Evolutionary conservation across 164 flowering plant genomes (phyloP).

Genomic region (Vitis amurensis): DNA sequence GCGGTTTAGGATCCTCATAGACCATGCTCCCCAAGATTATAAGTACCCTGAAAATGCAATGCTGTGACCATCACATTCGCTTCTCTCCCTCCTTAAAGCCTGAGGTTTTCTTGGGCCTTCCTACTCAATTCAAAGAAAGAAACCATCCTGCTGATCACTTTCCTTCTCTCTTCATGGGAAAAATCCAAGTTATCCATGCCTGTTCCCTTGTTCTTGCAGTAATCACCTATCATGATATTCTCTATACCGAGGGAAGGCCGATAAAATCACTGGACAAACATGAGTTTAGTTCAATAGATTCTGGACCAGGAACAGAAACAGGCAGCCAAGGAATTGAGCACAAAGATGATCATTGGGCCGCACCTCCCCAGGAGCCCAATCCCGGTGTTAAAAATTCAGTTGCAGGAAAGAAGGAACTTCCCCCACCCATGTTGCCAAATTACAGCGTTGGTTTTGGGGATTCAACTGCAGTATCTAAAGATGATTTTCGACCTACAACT

Average conservation of each 20-base stretch:
- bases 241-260: conserved; percentile 22
- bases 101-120: background rate
- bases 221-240: conserved; percentile 12
- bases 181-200: background rate
- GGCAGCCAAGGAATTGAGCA: background rate
- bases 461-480: background rate
- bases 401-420: no score
- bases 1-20: no score
- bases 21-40: background rate
- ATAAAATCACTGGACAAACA: conserved; percentile 9
- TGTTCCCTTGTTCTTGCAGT: conserved; percentile 21
- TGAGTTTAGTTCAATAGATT: no score
- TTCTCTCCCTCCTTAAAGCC: background rate
- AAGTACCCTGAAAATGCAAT: background rate
- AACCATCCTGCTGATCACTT: background rate
- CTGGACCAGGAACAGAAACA: no score
- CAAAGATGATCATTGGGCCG: background rate
- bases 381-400: no score
- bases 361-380: no score
- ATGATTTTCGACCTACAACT: conserved; percentile 14
- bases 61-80: background rate
- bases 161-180: conserved; percentile 11
- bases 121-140: background rate
- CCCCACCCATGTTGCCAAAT: background rate
- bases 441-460: background rate